phyloP scores from a whole-genome alignment of 495 filamentous ascomycete genomes.

The Penicillium coprophilum region DNA sequence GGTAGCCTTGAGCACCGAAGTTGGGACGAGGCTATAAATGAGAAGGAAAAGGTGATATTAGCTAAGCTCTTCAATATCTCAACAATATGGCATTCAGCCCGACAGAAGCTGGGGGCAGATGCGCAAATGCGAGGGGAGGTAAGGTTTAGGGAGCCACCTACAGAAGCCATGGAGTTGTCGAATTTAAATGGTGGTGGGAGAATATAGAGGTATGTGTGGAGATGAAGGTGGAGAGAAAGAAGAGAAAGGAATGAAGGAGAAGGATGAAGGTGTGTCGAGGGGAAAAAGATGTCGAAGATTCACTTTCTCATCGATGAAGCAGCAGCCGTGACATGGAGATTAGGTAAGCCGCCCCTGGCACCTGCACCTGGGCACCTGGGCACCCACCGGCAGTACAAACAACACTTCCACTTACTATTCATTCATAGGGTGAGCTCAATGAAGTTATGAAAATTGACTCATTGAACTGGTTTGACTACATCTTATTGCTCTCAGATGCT shows the following conservation, averaged over 20 bases:
- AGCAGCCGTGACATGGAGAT: conserved; percentile 25
- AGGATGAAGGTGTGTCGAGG: conserved; percentile 23
- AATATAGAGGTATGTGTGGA: conserved; percentile 7
- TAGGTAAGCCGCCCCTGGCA: conserved; percentile 30
- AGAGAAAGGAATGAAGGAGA: conserved; percentile 19
- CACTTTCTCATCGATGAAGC: conserved; percentile 25
- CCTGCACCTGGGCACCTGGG: no score
- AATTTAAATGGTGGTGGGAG: conserved; percentile 8
- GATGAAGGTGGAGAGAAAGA: conserved; percentile 4
- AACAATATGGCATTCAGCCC: not conserved
- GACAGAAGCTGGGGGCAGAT: conserved; percentile 14
- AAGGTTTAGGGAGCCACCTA: conserved; percentile 36
- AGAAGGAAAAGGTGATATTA: conserved; percentile 6
- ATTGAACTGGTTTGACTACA: not conserved
- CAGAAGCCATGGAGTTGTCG: conserved; percentile 52
- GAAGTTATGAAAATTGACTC: not conserved
- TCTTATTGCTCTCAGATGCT: not conserved
- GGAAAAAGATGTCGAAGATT: conserved; percentile 25
- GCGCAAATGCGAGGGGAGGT: conserved; percentile 19
- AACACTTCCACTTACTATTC: not conserved
- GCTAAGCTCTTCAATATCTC: not conserved
- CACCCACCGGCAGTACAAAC: not conserved
- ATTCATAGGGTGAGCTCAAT: not conserved
- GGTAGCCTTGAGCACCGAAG: conserved; percentile 51
- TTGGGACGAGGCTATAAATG: conserved; percentile 45